Evolutionary conservation across 768 basidiomycete species (phyloP), one percentile per base, ranked within the genome.

Genomic region (Leccinum uliginosum): DNA sequence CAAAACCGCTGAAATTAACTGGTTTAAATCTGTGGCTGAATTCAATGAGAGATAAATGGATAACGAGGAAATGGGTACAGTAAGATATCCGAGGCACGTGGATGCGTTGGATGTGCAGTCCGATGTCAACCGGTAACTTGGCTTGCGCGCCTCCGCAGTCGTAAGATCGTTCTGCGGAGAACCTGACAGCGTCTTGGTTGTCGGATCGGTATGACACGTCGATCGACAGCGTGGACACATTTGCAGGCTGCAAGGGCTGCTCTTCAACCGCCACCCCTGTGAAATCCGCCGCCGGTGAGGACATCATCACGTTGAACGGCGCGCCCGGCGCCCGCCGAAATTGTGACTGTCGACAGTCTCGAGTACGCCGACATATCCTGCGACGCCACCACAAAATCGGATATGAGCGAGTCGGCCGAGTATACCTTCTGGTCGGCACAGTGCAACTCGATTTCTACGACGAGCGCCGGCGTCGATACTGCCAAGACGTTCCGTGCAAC

Each of bases 341-440:
- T 70, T 62, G 93, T 93, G 69, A 92, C 78, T 6, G 82, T 82
- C 10, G 84, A 81, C 15, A 89, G 78, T 35, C 80, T 67, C 12
- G 67, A 50, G 11, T 71, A 67, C 6, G 75, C 62, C 46, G 83
- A 83, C 55, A 95, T 73, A 54, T 93, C 87, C 66, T 92, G 85
- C 19, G 75, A 68, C 3, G 89, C 83, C 32, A 93, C 73, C 50
- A 87, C 77, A 29, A 95, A 63, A 64, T 80, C 76, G 68, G 96
- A 93, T 11, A 78, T 74, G 26, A 86, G 70, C 17, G 70, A 72
- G 8, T 74, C 73, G 38, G 87, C 85, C 11, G 82, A 81, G 64
- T 86, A 92, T 6, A 90, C 91, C 62, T 80, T 76, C 59, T 82
- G 77, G 62, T 93, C 91, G 46, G 89, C 86, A 5, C 81, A 91